phyloP scores from a whole-genome alignment of 2,329 filamentous ascomycete species.

The Trichoderma simmonsii region DNA sequence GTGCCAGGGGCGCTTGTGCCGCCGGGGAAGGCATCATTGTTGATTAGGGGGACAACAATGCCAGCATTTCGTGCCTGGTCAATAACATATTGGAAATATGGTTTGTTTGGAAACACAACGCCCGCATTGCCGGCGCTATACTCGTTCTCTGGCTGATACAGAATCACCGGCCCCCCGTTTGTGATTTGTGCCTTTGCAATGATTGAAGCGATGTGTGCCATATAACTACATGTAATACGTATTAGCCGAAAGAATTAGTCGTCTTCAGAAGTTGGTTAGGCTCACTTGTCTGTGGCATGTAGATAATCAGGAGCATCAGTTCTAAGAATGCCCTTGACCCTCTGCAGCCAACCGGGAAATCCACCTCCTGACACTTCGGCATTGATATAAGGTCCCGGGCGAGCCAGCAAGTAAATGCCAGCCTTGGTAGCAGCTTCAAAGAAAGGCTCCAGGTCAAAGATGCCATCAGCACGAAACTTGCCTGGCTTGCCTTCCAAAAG shows the following conservation, averaged over 20 bases:
- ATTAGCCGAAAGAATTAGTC: slow-evolving; percentile 12
- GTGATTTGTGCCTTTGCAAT: slow-evolving; percentile 78
- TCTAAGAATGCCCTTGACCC: slow-evolving; percentile 61
- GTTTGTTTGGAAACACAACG: slow-evolving; percentile 58
- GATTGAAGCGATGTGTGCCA: slow-evolving; percentile 57
- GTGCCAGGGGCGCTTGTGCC: slow-evolving; percentile 64
- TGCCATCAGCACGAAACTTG: slow-evolving; percentile 64
- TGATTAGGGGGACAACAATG: slow-evolving; percentile 71
- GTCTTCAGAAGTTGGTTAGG: neutral
- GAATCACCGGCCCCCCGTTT: slow-evolving; percentile 74
- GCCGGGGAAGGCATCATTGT: slow-evolving; percentile 62
- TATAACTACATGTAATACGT: slow-evolving; percentile 45
- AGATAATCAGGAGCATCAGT: slow-evolving; percentile 62
- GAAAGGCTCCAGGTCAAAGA: slow-evolving; percentile 71
- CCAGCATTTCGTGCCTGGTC: slow-evolving; percentile 66
- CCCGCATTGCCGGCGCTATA: slow-evolving; percentile 53
- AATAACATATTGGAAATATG: slow-evolving; percentile 69
- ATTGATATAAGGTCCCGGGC: slow-evolving; percentile 74
- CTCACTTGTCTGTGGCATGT: slow-evolving; percentile 61
- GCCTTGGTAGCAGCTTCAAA: slow-evolving; percentile 70
- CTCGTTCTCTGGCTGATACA: slow-evolving; percentile 81
- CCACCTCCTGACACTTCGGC: slow-evolving; percentile 74
- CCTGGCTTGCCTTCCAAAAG: slow-evolving; percentile 71
- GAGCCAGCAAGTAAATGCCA: slow-evolving; percentile 73
- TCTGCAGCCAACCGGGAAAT: slow-evolving; percentile 76